Evolutionary conservation across 768 basidiomycete species (phyloP), one percentile per base, ranked within the genome.

Genomic region (Kwoniella dejecticola): DNA sequence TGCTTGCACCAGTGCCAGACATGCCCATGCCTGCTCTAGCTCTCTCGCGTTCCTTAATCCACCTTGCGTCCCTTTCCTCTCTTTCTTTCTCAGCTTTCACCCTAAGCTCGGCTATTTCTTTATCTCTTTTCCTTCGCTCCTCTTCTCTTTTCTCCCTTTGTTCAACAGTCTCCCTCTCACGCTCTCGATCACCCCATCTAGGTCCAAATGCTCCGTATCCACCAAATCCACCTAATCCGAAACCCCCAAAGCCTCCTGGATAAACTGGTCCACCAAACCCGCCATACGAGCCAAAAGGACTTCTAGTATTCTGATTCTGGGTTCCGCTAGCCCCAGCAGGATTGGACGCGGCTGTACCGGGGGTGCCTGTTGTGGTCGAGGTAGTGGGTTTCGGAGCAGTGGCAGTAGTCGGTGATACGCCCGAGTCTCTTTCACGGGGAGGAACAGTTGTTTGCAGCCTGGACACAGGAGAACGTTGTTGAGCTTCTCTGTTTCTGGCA

Each of bases 171-270:
- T 42, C 56, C 13, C 57, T 26, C 26, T 50, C 60, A 5, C 53
- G 45, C 19, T 49, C 62, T 8, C 57, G 12, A 31, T 47, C 50
- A 36, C 33, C 59, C 57, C 42, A 55, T 23, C 53, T 40, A 4
- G 62, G 55, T 23, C 57, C 57, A 26, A 58, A 58, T 13, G 55
- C 50, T 33, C 57, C 57, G 41, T 58, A 53, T 1, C 55, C 50
- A 36, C 49, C 48, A 27, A 64, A 64, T 27, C 62, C 62, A n/a
- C 57, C 57, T 26, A 64, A 33, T 11, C 57, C 57, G 33, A 59
- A 64, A 17, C 63, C 63, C 5, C 52, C 45, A 26, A 64, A 64
- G 15, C 57, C 21, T 17, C 50, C 29, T 15, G 57, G 52, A 29
- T 58, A 57, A 0, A 7, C n/a, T 4, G 21, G 41, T 17, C 46